Base-by-base conservation (phyloP, 2,329 filamentous ascomycete genomes). In the Aciculosporium take region DNA sequence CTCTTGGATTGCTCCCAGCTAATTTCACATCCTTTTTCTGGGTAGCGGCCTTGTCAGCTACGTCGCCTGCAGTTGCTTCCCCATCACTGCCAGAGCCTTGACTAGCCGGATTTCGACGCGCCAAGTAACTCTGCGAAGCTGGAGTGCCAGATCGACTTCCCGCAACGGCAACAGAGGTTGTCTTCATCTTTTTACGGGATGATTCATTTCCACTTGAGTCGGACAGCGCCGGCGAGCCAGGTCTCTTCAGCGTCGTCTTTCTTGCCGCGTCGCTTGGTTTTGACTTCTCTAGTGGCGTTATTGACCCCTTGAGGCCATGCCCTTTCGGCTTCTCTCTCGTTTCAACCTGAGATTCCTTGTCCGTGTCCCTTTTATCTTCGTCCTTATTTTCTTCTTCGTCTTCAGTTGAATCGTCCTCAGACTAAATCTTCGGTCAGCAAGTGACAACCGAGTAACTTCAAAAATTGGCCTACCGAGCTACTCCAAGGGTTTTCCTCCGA, bases 151-250 rank as follows among this genome's bases (percentile, higher is more conserved):
- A 65, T 17, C 74, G 71, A 45, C 74, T 77, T 40, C 65, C 65
- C 2, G 67, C 57, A 12, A 70, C 69, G 13, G 65, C 55, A 3
- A 56, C 59, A 2, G 62, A 61, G 46, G 76, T 72, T 56, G 81
- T 82, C 64, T 81, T 84, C 56, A 82, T 76, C 57, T 73, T 75
- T 65, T 84, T 85, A 63, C 91, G 81, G 20, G 79, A 76, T 1
- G 84, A 89, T 58, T 96, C 89, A 51, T 88, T 93, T 40, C 86
- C 89, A 57, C 86, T 94, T 8, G 86, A 86, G 57, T 96, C 89
- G 2, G 87, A 95, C 25, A 84, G 71, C 48, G 88, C 82, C 3
- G 88, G 86, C 13, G 87, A 94, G 15, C 87, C 86, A 25, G 84
- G 74, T 24, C 89, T 79, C 65, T 95, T 95, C 40, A 89, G 72